These are phyloP conservation scores for Quercus lobata DNA, from an alignment of 331 rosid species.

Conservation along the genomic window DNA sequence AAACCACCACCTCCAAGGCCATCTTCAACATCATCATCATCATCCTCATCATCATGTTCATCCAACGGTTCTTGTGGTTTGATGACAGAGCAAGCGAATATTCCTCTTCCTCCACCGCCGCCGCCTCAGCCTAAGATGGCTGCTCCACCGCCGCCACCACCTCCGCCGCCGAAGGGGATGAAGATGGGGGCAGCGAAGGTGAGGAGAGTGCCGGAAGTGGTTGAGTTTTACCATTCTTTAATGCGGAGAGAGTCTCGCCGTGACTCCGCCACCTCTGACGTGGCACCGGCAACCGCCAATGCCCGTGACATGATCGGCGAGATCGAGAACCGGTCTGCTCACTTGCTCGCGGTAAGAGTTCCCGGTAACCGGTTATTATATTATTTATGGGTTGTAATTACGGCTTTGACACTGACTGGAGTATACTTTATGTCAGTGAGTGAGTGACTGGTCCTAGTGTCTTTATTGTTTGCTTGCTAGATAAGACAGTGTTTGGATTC, in stretches of 20 bases:
- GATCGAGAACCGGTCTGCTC: slow-evolving; percentile 93
- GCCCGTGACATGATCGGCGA: slow-evolving; percentile 99
- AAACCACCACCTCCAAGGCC: slow-evolving; percentile 96
- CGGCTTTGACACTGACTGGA: slow-evolving; percentile 46
- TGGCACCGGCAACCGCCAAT: slow-evolving; percentile 54
- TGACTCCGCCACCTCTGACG: slow-evolving; percentile 46
- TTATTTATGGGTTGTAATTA: slow-evolving; percentile 6
- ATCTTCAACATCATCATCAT: slow-evolving; percentile 23
- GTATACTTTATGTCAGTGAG: slow-evolving; percentile 7
- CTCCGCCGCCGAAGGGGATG: slow-evolving; percentile 51
- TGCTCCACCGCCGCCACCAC: slow-evolving; percentile 69
- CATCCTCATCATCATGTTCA: slow-evolving; percentile 24
- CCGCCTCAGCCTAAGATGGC: slow-evolving; percentile 26
- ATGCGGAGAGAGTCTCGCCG: slow-evolving; percentile 89
- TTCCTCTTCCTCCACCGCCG: slow-evolving; percentile 22
- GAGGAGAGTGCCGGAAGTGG: slow-evolving; percentile 88
- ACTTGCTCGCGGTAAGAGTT: slow-evolving; percentile 79
- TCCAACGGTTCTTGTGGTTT: slow-evolving; percentile 8
- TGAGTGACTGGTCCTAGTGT: slow-evolving; percentile 20
- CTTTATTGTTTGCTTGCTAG: slow-evolving; percentile 26
- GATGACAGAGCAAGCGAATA: too few species aligned
- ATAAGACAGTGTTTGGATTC: slow-evolving; percentile 53
- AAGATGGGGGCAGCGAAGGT: slow-evolving; percentile 56
- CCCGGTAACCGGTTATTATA: slow-evolving; percentile 10
- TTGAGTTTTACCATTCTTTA: slow-evolving; percentile 90